phyloP scores from a whole-genome alignment of 176 grass and related monocot species.

The Alopecurus myosuroides region DNA sequence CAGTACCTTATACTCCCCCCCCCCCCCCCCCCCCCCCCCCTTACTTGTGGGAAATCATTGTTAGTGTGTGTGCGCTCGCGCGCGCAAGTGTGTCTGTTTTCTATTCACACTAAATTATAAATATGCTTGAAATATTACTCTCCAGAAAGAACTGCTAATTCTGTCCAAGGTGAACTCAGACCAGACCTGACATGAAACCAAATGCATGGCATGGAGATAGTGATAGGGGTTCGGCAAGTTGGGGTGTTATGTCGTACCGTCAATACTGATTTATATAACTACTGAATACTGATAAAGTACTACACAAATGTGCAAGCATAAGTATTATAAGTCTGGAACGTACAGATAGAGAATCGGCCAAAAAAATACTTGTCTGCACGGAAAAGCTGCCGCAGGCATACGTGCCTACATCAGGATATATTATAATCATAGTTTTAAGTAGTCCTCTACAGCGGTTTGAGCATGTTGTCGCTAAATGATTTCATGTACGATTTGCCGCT shows the following conservation, averaged over 20 bases:
- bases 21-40: too few relatives aligned
- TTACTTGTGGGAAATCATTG: too few relatives aligned
- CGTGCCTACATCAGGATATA: constrained; percentile 38
- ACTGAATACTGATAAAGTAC: not conserved
- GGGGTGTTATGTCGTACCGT: not conserved
- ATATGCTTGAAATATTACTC: not conserved
- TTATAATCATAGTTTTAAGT: not conserved
- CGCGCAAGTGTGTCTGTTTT: too few relatives aligned
- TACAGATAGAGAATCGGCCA: not conserved
- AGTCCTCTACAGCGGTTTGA: too few relatives aligned
- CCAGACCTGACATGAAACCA: not conserved
- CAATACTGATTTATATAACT: not conserved
- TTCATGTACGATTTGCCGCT: too few relatives aligned
- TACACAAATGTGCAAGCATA: not conserved
- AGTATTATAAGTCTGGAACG: not conserved
- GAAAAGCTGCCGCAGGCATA: constrained; percentile 79
- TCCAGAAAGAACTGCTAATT: not conserved
- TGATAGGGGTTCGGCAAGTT: not conserved
- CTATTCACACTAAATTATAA: too few relatives aligned
- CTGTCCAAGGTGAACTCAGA: too few relatives aligned
- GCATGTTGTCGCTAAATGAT: too few relatives aligned
- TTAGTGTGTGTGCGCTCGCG: too few relatives aligned
- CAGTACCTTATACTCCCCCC: too few relatives aligned
- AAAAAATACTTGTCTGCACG: constrained; percentile 26
- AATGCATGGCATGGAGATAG: not conserved